Base-by-base conservation (phyloP, 2,329 filamentous ascomycete species). In the Monosporascus sp. region DNA sequence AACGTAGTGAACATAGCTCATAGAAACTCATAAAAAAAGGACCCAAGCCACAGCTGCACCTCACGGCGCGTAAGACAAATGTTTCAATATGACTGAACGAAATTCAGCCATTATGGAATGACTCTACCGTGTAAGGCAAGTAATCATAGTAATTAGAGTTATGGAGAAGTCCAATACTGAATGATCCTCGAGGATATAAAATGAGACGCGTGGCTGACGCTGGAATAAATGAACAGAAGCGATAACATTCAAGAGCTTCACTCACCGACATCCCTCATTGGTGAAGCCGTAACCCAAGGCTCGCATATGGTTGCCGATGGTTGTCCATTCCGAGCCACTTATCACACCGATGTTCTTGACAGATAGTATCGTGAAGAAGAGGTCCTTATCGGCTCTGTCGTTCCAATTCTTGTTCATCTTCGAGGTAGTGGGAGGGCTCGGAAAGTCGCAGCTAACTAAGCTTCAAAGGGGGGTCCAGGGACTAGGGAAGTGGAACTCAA, bases 331-430 rank as follows among this genome's bases (percentile, higher is more conserved):
- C 17, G 73, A 70, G 54, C 80, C 81, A 67, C 80, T 84, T 67
- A 85, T 84, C 64, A 84, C 75, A 58, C 81, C 82, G 61, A 85
- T 83, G 65, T 83, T 82, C 70, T 85, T 85, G 48, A 83, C 78
- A 3, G 78, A 81, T 40, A 84, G 69, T 55, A 85, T 84, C 51
- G 81, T 83, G 63, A 84, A 84, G 72, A 84, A 84, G 47, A 85
- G 72, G 64, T 85, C 82, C 64, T 82, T 83, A 61, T 85, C 81
- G 56, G 82, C 82, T 54, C 80, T 75, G 61, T 84, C 81, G 62
- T 78, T 81, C 81, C 80, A 84, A 65, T 81, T 82, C 71, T 83
- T 84, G 68, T 74, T 81, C 70, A 81, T 82, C 64, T 70, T 75
- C 61, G 60, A 56, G 54, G 57, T 49, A 31, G 38, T 41, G 37